These are phyloP conservation scores for Lyophyllum atratum DNA, from an alignment of 768 basidiomycete species.

Conservation along the genomic window DNA sequence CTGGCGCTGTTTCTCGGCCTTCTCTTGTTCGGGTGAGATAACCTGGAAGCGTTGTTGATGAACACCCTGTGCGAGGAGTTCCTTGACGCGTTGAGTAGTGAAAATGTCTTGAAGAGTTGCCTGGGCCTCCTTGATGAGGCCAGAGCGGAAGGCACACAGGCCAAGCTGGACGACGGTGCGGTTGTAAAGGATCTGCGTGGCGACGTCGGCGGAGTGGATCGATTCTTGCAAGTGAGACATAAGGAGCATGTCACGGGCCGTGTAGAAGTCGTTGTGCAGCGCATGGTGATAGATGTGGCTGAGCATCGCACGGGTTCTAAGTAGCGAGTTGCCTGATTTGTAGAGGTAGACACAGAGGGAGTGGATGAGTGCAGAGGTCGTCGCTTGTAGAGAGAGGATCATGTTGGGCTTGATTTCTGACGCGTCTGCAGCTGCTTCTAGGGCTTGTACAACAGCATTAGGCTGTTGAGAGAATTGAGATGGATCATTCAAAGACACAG, in stretches of 20 bases:
- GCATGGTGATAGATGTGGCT: constrained; percentile 98
- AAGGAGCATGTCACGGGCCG: constrained; percentile 94
- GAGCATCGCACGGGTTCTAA: constrained; percentile 96
- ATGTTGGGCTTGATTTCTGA: constrained; percentile 65
- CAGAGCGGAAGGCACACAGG: constrained; percentile 93
- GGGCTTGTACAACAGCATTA: constrained; percentile 86
- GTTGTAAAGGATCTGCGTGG: constrained; percentile 97
- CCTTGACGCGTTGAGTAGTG: constrained; percentile 94
- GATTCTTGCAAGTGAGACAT: constrained; percentile 99
- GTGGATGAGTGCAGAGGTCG: constrained; percentile 81
- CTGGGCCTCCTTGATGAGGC: constrained; percentile 93
- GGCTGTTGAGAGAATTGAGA: constrained; percentile 55
- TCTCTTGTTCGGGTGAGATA: constrained; percentile 93
- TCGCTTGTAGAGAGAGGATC: constrained; percentile 53
- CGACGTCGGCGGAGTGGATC: constrained; percentile 93
- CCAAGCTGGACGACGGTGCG: constrained; percentile 97
- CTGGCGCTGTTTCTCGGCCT: constrained; percentile 92
- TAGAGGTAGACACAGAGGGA: constrained; percentile 91
- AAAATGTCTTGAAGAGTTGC: constrained; percentile 94
- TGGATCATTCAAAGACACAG: neutral
- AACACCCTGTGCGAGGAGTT: constrained; percentile 94
- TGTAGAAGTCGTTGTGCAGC: constrained; percentile 94
- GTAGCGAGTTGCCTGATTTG: constrained; percentile 85
- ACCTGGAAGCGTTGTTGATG: constrained; percentile 90
- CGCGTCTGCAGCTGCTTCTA: constrained; percentile 69